phyloP scores from a whole-genome alignment of 164 flowering plant genomes.

The Aristolochia fimbriata region DNA sequence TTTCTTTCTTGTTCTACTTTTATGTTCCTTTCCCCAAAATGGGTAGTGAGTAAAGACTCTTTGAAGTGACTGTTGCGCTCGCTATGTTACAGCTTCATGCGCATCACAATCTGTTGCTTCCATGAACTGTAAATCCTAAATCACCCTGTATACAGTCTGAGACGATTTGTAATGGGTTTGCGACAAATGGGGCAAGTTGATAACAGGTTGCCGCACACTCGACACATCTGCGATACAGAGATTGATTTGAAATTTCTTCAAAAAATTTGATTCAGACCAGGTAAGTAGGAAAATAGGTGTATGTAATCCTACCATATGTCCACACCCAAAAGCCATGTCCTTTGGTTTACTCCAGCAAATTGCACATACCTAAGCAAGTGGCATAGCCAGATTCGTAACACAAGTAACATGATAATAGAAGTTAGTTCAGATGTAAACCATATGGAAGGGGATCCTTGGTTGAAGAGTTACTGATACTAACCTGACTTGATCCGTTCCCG shows the following conservation, averaged over 20 bases:
- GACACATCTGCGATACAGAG: background rate
- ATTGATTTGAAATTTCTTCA: background rate
- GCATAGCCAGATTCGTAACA: background rate
- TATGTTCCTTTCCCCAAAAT: too few relatives aligned
- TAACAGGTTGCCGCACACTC: background rate
- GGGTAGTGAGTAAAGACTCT: too few relatives aligned
- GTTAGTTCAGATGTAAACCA: background rate
- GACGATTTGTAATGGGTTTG: background rate
- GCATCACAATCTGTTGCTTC: too few relatives aligned
- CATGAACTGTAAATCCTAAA: background rate
- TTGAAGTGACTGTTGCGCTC: too few relatives aligned
- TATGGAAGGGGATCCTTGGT: background rate
- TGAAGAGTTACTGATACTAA: background rate
- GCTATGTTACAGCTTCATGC: too few relatives aligned
- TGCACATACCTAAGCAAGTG: conserved; percentile 46
- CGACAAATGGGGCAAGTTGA: conserved; percentile 2
- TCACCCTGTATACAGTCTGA: conserved; percentile 1
- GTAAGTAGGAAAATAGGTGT: background rate
- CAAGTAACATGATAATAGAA: background rate
- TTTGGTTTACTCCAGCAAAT: conserved; percentile 72
- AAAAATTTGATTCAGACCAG: background rate
- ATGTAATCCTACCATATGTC: conserved; percentile 51
- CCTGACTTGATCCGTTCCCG: background rate
- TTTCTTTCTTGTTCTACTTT: too few relatives aligned
- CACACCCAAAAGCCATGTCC: conserved; percentile 87